Conservation (phyloP, 2,329 filamentous ascomycete species). For the Seiridium cupressi region DNA sequence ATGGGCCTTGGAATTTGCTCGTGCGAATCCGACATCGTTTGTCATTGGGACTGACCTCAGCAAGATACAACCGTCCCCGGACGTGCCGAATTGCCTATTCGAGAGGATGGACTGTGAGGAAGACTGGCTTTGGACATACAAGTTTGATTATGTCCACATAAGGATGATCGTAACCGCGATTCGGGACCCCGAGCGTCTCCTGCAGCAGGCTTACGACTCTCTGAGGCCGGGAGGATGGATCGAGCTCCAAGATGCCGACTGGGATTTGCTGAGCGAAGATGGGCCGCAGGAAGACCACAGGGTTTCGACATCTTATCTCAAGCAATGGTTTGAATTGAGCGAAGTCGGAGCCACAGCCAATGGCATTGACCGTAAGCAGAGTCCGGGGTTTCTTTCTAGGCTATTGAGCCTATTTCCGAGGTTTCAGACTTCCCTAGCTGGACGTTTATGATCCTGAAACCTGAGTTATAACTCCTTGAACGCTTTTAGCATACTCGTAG, state of each 20-base stretch:
- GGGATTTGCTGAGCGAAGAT: conserved; percentile 5
- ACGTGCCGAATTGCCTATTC: conserved; percentile 5
- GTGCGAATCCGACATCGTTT: conserved; percentile 7
- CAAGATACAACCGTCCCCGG: conserved; percentile 2
- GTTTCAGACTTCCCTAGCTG: too few species aligned
- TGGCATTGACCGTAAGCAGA: neutral
- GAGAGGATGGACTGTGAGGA: conserved; percentile 2
- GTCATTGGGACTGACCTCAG: conserved; percentile 3
- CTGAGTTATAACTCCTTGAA: too few species aligned
- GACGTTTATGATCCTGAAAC: too few species aligned
- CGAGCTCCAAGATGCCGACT: conserved; percentile 5
- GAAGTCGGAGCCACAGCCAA: neutral
- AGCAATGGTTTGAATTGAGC: neutral
- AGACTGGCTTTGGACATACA: conserved; percentile 4
- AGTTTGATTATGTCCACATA: conserved; percentile 5
- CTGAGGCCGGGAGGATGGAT: conserved; percentile 5
- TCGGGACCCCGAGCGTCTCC: neutral
- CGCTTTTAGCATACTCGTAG: too few species aligned
- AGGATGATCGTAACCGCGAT: conserved; percentile 4
- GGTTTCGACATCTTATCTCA: neutral
- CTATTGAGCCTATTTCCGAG: too few species aligned
- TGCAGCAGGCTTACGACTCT: neutral
- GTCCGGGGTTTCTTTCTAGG: too few species aligned
- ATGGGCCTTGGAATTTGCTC: conserved; percentile 4
- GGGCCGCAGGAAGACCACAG: neutral